Percentiles rank a stretch among this genome's conserved stretches.
Evolutionary conservation across 352 stramenopile species (phyloP).

Genomic region (Elongisporangium senticosum): DNA sequence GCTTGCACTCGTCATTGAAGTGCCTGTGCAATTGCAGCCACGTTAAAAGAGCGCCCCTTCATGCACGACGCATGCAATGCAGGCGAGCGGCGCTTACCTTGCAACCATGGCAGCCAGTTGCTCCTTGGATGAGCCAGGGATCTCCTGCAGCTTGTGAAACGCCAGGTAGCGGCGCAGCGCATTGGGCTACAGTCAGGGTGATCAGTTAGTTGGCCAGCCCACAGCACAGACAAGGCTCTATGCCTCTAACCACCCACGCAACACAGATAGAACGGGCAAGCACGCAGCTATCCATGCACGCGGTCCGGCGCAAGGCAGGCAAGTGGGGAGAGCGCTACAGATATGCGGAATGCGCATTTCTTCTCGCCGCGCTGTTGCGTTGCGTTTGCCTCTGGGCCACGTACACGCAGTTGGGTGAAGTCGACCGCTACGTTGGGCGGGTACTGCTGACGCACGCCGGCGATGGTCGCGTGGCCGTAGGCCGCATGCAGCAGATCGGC

Average conservation of each 20-base stretch:
- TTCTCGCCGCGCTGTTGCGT: neutral
- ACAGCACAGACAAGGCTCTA: neutral
- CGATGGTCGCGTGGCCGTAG: neutral
- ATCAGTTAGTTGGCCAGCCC: constrained; percentile 6
- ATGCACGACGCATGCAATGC: constrained; percentile 1
- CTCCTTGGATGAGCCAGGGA: constrained; percentile 37
- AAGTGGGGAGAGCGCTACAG: neutral
- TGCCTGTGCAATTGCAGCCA: constrained; percentile 28
- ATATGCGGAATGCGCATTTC: neutral
- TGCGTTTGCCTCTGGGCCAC: neutral
- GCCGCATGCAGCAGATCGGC: neutral
- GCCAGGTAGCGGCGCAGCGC: constrained; percentile 66
- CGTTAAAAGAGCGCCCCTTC: neutral
- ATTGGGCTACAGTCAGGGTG: constrained; percentile 21
- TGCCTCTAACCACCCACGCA: neutral
- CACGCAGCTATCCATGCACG: neutral
- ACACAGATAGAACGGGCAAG: neutral
- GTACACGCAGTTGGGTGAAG: constrained; percentile 63
- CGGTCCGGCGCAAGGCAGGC: neutral
- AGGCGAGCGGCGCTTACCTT: constrained; percentile 21
- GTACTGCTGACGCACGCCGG: constrained; percentile 40
- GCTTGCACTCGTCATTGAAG: constrained; percentile 62
- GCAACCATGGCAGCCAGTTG: constrained; percentile 59
- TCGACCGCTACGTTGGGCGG: constrained; percentile 54
- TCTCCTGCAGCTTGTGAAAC: constrained; percentile 48